Evolutionary conservation across 768 basidiomycete species (phyloP), one percentile per base, ranked within the genome.

Genomic region (Panellus pusillus): DNA sequence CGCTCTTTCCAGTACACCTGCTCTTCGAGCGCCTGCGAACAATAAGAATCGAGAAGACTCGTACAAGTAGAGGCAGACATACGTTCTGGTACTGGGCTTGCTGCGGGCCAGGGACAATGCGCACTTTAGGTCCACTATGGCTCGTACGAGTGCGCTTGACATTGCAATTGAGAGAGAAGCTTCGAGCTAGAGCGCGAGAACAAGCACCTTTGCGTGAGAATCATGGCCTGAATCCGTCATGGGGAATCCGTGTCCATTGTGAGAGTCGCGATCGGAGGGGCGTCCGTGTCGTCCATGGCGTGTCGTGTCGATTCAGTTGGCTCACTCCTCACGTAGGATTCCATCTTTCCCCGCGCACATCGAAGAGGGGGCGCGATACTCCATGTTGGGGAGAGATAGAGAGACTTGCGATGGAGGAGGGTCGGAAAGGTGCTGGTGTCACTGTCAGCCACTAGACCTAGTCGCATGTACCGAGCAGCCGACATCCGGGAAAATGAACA

Each of bases 331-430:
- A n/a, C 55, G 50, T 19, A 57, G 29, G 8, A 42, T 35, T 24
- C 41, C 20, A 12, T 44, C 41, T 14, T 35, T 35, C 35, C 36
- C 18, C 9, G 49, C 18, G 12, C 35, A 45, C 4, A 52, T 20
- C 8, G 55, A 52, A 9, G 54, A 55, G 4, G 55, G 50, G 11
- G 46, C 50, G 29, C 50, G 55, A 41, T 57, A 44, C 24, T 57
- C 50, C 55, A 57, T 57, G 41, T 9, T 6, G 36, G 20, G 38
- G 15, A n/a, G 42, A 14, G 11, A 35, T 9, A 35, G 28, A 14
- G 31, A 19, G 20, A n/a, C n/a, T n/a, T n/a, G n/a, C n/a, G n/a
- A 45, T 41, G 35, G 43, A 24, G 39, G 27, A 31, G 38, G 13
- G 40, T 7, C 2, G 19, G n/a, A 13, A 42, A 4, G 20, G 18